phyloP scores from a whole-genome alignment of 768 basidiomycete genomes.

The Psilocybe sp. region DNA sequence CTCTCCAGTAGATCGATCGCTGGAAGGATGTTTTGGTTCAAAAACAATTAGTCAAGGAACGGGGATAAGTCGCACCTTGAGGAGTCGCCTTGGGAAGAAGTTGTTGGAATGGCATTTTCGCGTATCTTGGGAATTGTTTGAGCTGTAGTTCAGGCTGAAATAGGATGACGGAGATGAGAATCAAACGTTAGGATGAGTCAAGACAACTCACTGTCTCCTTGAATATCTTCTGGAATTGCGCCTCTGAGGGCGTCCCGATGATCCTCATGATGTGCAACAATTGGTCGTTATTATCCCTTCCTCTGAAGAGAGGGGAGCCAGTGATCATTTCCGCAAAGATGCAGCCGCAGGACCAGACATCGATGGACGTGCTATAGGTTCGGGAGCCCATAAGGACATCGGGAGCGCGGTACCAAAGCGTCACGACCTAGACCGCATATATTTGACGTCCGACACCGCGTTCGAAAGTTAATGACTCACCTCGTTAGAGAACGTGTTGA shows the following conservation, averaged over 20 bases:
- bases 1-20: constrained; percentile 94
- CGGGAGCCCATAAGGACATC: constrained; percentile 96
- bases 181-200: background rate
- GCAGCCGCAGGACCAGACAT: constrained; percentile 98
- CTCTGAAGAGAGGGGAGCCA: constrained; percentile 94
- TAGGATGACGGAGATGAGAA: background rate
- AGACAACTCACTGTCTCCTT: constrained; percentile 74
- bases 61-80: constrained; percentile 49
- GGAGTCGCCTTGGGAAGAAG: constrained; percentile 84
- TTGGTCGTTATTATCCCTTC: constrained; percentile 96
- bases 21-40: constrained; percentile 21
- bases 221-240: constrained; percentile 82
- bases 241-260: constrained; percentile 91
- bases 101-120: constrained; percentile 77
- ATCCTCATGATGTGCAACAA: constrained; percentile 97
- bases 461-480: constrained; percentile 27
- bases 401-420: constrained; percentile 97
- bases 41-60: background rate
- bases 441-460: background rate
- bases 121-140: constrained; percentile 85
- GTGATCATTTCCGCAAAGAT: constrained; percentile 99
- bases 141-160: constrained; percentile 75
- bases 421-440: constrained; percentile 72
- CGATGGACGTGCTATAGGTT: constrained; percentile 97
- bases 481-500: constrained; percentile 99